phyloP scores from a whole-genome alignment of 2,329 filamentous ascomycete species.

The Cladorrhinum sp. region DNA sequence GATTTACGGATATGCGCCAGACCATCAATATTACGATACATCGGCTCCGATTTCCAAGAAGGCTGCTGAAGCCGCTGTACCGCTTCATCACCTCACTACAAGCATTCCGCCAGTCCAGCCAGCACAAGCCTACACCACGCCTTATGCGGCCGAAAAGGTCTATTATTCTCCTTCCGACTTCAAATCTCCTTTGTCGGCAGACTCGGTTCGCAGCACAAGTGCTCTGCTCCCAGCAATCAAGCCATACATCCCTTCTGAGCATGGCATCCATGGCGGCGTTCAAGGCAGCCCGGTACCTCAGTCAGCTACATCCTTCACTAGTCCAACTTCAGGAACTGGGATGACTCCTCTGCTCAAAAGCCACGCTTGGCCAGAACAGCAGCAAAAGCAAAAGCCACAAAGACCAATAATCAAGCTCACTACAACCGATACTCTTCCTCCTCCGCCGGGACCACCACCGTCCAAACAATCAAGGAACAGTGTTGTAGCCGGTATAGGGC shows the following conservation, averaged over 20 bases:
- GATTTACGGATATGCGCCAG: background rate
- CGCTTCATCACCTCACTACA: conserved; percentile 28
- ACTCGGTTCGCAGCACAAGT: conserved; percentile 34
- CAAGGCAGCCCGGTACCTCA: conserved; percentile 1
- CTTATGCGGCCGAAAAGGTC: conserved; percentile 21
- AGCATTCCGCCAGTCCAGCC: conserved; percentile 23
- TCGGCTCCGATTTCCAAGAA: conserved; percentile 13
- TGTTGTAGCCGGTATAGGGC: background rate
- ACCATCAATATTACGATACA: conserved; percentile 10
- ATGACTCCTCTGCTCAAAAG: conserved; percentile 22
- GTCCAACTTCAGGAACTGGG: conserved; percentile 16
- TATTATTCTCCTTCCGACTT: conserved; percentile 30
- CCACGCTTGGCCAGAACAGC: conserved; percentile 14
- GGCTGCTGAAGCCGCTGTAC: conserved; percentile 11
- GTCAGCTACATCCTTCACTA: conserved; percentile 14
- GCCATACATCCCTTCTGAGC: conserved; percentile 31
- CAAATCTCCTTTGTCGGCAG: conserved; percentile 28
- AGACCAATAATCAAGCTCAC: conserved; percentile 1
- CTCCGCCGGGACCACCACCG: conserved; percentile 14
- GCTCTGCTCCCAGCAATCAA: conserved; percentile 34
- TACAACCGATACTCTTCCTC: background rate
- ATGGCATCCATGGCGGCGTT: conserved; percentile 23
- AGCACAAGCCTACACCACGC: conserved; percentile 25
- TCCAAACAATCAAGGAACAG: conserved; percentile 16
- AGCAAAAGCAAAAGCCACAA: conserved; percentile 3